Percentiles rank a stretch among this genome's conserved stretches.
These are phyloP conservation scores for Silene vulgaris DNA, from an alignment of 179 eudicot species.

Conservation along the genomic window DNA sequence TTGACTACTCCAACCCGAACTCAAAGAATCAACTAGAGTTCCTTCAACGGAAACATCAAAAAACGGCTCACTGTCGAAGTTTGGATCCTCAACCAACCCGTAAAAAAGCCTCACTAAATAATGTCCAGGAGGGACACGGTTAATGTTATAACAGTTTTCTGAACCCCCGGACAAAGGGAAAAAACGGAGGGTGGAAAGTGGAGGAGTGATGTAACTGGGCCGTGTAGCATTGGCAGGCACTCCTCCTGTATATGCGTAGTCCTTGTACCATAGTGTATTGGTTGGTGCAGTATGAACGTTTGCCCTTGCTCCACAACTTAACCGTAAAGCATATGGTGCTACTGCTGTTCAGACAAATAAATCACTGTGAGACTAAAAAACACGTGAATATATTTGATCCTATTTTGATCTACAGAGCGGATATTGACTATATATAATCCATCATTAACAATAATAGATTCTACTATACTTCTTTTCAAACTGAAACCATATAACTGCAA, in stretches of 20 bases:
- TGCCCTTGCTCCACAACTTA: conserved; percentile 88
- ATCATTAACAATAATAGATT: neutral
- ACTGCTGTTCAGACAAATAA: conserved; percentile 21
- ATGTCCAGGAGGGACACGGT: conserved; percentile 74
- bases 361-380: neutral
- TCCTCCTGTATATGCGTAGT: conserved; percentile 88
- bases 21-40: conserved; percentile 65
- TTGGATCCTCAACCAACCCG: conserved; percentile 66
- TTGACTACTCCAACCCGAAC: conserved; percentile 77
- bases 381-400: neutral
- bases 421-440: neutral
- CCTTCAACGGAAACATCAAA: conserved; percentile 90
- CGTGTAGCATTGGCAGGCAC: conserved; percentile 69
- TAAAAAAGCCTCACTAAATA: conserved; percentile 69
- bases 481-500: neutral
- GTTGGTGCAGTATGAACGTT: conserved; percentile 60
- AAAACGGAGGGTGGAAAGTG: conserved; percentile 65
- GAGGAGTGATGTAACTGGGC: conserved; percentile 77
- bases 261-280: conserved; percentile 80
- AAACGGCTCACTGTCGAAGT: conserved; percentile 77
- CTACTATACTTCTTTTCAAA: neutral
- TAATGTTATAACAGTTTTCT: conserved; percentile 78
- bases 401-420: neutral
- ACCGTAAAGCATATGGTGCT: conserved; percentile 83
- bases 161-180: conserved; percentile 93